Percentiles rank a stretch among this genome's conserved stretches.
Conservation (phyloP, 2,329 filamentous ascomycete species). For the Arthroderma sp. region DNA sequence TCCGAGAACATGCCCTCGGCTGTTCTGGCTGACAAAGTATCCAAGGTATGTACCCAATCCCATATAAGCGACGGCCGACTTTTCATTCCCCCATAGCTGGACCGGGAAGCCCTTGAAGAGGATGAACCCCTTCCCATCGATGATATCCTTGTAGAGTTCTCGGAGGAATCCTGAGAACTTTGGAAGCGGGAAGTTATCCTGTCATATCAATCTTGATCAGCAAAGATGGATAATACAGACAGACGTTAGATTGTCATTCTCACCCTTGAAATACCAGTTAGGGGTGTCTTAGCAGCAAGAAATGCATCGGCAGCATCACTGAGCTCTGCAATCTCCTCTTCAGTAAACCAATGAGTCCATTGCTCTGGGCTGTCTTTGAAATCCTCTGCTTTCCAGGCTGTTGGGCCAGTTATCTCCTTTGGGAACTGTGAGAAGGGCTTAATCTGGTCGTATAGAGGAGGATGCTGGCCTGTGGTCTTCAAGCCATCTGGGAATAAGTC, state of each 20-base stretch:
- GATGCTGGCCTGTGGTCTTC: conserved; percentile 59
- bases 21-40: conserved; percentile 80
- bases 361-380: conserved; percentile 49
- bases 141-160: conserved; percentile 48
- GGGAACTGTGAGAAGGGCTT: conserved; percentile 58
- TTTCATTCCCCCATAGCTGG: conserved; percentile 58
- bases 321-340: conserved; percentile 54
- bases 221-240: neutral
- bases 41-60: conserved; percentile 73
- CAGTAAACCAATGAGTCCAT: conserved; percentile 60
- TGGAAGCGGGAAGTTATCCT: conserved; percentile 49
- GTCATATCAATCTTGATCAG: neutral
- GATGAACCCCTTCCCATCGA: conserved; percentile 80
- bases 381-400: conserved; percentile 57
- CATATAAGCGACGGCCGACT: conserved; percentile 82
- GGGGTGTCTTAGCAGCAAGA: conserved; percentile 47
- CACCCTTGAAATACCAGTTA: conserved; percentile 58
- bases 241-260: neutral
- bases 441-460: conserved; percentile 53
- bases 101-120: conserved; percentile 80
- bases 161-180: conserved; percentile 41
- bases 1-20: conserved; percentile 69
- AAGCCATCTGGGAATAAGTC: conserved; percentile 50
- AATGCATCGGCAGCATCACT: conserved; percentile 55
- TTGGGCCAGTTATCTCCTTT: conserved; percentile 54